Evolutionary conservation across 2,329 filamentous ascomycete species (phyloP).

Genomic region (Plectosphaerella cucumerina): DNA sequence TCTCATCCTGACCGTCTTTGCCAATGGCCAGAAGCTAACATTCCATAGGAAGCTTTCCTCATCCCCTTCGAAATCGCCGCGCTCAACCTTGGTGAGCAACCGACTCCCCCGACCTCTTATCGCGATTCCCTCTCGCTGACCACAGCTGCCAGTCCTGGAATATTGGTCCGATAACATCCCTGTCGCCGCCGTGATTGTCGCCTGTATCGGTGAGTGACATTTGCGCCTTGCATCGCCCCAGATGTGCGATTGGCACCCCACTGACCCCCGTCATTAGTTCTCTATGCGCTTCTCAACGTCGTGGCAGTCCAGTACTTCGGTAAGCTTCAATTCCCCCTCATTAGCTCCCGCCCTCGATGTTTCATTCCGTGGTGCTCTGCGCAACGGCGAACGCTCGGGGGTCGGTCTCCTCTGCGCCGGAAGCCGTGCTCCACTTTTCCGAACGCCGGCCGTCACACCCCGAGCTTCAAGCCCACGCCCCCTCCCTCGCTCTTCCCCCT

Average conservation of each 20-base stretch:
- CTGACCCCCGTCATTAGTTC: background rate
- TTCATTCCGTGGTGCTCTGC: background rate
- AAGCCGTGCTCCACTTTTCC: no score
- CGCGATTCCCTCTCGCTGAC: background rate
- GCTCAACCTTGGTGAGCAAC: constrained; percentile 23
- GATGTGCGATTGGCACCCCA: background rate
- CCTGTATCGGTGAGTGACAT: constrained; percentile 2
- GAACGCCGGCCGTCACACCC: no score
- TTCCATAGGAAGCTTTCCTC: constrained; percentile 28
- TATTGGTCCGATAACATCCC: constrained; percentile 11
- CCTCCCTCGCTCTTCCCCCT: background rate
- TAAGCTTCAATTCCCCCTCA: background rate
- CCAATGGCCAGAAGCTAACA: background rate
- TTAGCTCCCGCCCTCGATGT: background rate
- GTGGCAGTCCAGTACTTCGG: constrained; percentile 14
- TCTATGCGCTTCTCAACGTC: constrained; percentile 24
- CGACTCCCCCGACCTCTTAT: constrained; percentile 24
- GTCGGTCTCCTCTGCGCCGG: background rate
- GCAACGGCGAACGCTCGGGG: background rate
- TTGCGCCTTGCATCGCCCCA: background rate
- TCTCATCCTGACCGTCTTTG: background rate
- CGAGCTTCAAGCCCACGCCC: background rate
- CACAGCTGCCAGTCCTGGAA: constrained; percentile 1
- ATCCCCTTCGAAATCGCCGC: constrained; percentile 40
- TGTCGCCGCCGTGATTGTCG: constrained; percentile 8